A percentile compares a stretch with the other conserved stretches of the same genome.
phyloP scores from a whole-genome alignment of 208 protist species.

The Leishmania guyanensis region DNA sequence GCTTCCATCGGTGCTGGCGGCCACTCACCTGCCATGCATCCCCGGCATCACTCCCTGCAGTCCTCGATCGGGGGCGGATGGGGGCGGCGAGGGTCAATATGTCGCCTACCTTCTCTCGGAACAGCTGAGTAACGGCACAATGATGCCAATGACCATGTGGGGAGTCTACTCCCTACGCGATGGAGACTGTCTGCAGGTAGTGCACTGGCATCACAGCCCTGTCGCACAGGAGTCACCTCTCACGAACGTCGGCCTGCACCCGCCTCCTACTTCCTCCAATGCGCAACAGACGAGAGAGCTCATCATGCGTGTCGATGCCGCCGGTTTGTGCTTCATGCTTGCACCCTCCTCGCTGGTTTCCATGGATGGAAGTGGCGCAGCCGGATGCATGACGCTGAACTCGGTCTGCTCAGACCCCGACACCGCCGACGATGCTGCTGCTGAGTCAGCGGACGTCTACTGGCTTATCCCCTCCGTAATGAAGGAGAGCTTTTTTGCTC shows the following conservation, averaged over 20 bases:
- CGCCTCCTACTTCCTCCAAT: background rate
- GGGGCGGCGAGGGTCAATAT: background rate
- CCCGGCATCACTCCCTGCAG: background rate
- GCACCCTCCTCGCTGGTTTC: slow-evolving; percentile 18
- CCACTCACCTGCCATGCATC: slow-evolving; percentile 1
- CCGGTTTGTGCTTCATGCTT: slow-evolving; percentile 26
- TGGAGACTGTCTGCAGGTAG: slow-evolving; percentile 21
- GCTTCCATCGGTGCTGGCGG: background rate
- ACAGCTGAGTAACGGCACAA: background rate
- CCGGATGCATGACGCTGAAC: slow-evolving; percentile 1
- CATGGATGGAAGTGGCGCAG: background rate
- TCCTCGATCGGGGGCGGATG: background rate
- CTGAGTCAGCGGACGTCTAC: slow-evolving; percentile 6
- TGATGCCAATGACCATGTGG: background rate
- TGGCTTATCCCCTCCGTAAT: slow-evolving; percentile 26
- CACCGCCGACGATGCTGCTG: background rate
- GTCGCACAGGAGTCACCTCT: background rate
- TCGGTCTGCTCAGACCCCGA: background rate
- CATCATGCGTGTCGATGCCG: slow-evolving; percentile 26
- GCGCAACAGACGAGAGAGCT: slow-evolving; percentile 12
- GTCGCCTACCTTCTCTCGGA: slow-evolving; percentile 8
- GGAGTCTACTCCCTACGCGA: slow-evolving; percentile 5
- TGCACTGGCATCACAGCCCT: slow-evolving; percentile 15
- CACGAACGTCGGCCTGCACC: background rate
- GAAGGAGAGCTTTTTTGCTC: slow-evolving; percentile 21